A percentile compares a stretch with the other conserved stretches of the same genome.
Conservation (phyloP, 192 early-diverging fungal genomes). For the Radiomyces spectabilis region DNA sequence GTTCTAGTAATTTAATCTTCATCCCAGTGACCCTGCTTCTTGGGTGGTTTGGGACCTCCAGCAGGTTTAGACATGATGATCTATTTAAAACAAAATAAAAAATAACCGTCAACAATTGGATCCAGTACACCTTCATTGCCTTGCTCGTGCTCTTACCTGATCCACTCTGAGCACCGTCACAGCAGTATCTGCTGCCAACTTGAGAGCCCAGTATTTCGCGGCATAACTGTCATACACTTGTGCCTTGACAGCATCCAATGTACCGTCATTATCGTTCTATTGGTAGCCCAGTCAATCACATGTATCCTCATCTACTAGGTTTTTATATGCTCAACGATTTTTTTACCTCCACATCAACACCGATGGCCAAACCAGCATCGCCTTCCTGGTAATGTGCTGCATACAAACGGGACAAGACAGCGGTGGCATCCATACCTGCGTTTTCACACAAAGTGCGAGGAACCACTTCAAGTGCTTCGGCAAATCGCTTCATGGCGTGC, state of each 20-base stretch:
- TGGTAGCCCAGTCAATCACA: background rate
- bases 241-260: constrained; percentile 67
- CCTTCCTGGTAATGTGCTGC: constrained; percentile 74
- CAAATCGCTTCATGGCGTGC: constrained; percentile 94
- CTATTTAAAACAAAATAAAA: constrained; percentile 25
- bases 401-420: constrained; percentile 85
- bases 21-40: constrained; percentile 87
- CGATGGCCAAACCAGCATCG: constrained; percentile 44
- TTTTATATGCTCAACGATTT: background rate
- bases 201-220: constrained; percentile 84
- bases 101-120: background rate
- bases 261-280: constrained; percentile 47
- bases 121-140: background rate
- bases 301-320: background rate
- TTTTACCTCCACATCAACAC: constrained; percentile 76
- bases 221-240: constrained; percentile 76
- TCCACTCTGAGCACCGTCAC: constrained; percentile 93
- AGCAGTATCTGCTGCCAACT: constrained; percentile 86
- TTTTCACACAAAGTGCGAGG: constrained; percentile 93
- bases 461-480: constrained; percentile 89
- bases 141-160: constrained; percentile 48
- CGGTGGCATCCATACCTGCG: constrained; percentile 90
- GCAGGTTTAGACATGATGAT: constrained; percentile 98
- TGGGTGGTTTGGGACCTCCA: constrained; percentile 87
- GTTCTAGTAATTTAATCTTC: constrained; percentile 66